Base-by-base conservation (phyloP, 2,329 filamentous ascomycete species). In the Boeremia exigua region DNA sequence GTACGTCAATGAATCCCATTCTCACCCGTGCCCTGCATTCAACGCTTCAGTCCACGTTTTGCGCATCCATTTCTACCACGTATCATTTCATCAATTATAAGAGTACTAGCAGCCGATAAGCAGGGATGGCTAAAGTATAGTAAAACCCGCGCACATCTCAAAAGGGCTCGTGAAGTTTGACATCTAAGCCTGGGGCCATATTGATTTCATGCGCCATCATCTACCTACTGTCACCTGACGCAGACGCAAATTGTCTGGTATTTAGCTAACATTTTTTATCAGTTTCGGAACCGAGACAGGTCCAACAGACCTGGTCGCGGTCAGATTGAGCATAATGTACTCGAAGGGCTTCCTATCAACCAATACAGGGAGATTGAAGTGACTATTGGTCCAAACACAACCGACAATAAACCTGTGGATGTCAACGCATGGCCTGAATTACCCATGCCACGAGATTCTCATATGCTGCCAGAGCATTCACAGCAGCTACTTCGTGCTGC, bases 371-470 rank as follows among this genome's bases (percentile, higher is more conserved):
- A 90, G 61, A 86, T 89, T 55, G 76, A 78, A 51, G 61, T 91
- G 53, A 88, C 79, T 37, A 79, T 94, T 69, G 86, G 86, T 62
- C 88, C 91, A 48, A 85, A 85, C 11, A 79, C 83, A 9, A 82
- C 85, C 33, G 80, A 86, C 59, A 89, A 93, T 65, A 86, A 82
- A 27, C 81, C 78, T 29, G 81, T 79, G 29, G 71, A 86, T 59
- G 83, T 87, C 67, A 85, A 89, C 71, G 81, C 85, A 48, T 94
- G 89, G 85, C 88, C 87, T 43, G 93, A 96, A 70, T 83, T 92
- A 15, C 88, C 91, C 39, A 94, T 97, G 91, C 94, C 94, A 34
- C 90, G 90, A 67, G 94, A 96, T 72, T 90, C 86, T 28, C 84
- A 89, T 54, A 81, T 96, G 29, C 80, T 97, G 9, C 85, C 90